Evolutionary conservation across 2,329 filamentous ascomycete species (phyloP), one percentile per base, ranked within the genome.

Genomic region (Stylonectria norvegica): DNA sequence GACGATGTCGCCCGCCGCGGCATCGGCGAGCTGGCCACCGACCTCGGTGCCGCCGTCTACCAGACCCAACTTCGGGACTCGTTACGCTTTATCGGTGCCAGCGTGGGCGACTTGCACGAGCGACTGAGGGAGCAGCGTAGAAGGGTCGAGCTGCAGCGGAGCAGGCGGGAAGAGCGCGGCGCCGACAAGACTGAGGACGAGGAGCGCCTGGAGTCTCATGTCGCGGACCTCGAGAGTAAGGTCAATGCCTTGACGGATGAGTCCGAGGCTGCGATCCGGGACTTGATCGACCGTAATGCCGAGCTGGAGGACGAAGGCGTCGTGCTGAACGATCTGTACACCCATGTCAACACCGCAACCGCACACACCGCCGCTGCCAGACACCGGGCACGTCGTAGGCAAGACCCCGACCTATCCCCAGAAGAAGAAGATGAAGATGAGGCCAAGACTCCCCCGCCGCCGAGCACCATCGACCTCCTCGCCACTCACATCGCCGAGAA

Each of bases 21-120:
- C 3, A 63, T 79, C 3, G 53, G 61, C 37, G 65, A 72, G 18
- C 59, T 80, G 5, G 62, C 66, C 28, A 64, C 62, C 40, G 65
- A 61, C 29, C 66, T 66, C 33, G 60, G 67, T 37, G 65, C 62
- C 14, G 60, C 61, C 10, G 58, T 57, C 16, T 77, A 76, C 56
- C 64, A 71, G 17, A 54, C 62, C 6, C 72, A 78, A 25, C 63
- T 79, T 20, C 64, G 64, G 36, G 61, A 69, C 17, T 69, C 73
- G 5, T 48, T 69, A 23, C 58, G 63, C 5, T 53, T 72, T 7
- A 64, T 79, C 12, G 67, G 67, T 19, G 61, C 63, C 28, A 66
- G 60, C 41, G 69, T 78, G 10, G 66, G 68, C 34, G 68, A 69
- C 49, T 61, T 78, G 49, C 75, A 79, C 49, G 76, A 78, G 38